These are phyloP conservation scores for Salix dunnii DNA, from an alignment of 345 rosid species.

Conservation along the genomic window DNA sequence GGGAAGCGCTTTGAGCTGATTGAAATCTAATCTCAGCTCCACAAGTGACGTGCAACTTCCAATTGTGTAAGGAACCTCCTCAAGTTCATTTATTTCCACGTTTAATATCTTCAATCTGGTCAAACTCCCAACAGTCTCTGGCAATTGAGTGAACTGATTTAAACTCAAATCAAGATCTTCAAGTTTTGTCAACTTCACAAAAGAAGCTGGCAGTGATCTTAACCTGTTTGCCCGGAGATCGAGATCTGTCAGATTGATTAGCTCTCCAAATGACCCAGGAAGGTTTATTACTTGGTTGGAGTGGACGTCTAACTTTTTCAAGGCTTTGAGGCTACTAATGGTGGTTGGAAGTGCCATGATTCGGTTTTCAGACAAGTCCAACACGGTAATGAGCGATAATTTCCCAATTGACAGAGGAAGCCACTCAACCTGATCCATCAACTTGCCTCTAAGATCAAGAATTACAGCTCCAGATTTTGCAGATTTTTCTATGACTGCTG, in stretches of 20 bases:
- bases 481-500: constrained; percentile 52
- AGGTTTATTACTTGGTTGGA: constrained; percentile 59
- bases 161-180: constrained; percentile 48
- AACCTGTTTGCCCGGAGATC: constrained; percentile 58
- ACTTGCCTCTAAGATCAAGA: constrained; percentile 55
- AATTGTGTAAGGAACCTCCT: constrained; percentile 56
- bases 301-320: constrained; percentile 50
- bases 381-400: constrained; percentile 35
- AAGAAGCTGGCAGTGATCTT: constrained; percentile 46
- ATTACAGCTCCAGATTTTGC: constrained; percentile 38
- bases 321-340: constrained; percentile 37
- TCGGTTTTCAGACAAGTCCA: constrained; percentile 56
- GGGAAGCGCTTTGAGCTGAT: constrained; percentile 59
- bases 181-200: constrained; percentile 46
- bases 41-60: constrained; percentile 45
- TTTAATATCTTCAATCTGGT: constrained; percentile 39
- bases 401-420: constrained; percentile 63
- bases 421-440: constrained; percentile 65
- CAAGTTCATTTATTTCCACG: constrained; percentile 58
- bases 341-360: constrained; percentile 61
- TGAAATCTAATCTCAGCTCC: constrained; percentile 61
- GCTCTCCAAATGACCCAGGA: constrained; percentile 54
- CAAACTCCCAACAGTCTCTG: constrained; percentile 46
- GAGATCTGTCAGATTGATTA: constrained; percentile 44
- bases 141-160: constrained; percentile 44